phyloP scores from a whole-genome alignment of 78 protist species.

The Dictyostelium brefeldianum region DNA sequence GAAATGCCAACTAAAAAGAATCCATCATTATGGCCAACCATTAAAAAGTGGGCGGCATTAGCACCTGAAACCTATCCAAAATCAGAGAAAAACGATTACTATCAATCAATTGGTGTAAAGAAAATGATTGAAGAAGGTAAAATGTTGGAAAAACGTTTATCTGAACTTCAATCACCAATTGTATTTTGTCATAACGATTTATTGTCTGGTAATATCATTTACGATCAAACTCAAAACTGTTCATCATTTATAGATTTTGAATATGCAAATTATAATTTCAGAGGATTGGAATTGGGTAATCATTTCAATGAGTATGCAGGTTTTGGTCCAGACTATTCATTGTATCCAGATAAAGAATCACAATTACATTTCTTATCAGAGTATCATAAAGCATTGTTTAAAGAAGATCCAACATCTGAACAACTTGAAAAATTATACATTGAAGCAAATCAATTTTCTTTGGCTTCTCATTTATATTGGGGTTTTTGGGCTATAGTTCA shows the following conservation, averaged over 20 bases:
- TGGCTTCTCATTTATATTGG: constrained; percentile 83
- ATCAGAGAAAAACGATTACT: neutral
- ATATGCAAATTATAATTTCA: constrained; percentile 79
- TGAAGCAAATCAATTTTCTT: constrained; percentile 72
- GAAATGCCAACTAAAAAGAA: constrained; percentile 83
- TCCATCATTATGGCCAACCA: constrained; percentile 74
- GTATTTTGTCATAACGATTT: constrained; percentile 86
- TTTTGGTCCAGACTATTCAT: constrained; percentile 75
- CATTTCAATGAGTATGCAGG: constrained; percentile 87
- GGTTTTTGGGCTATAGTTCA: constrained; percentile 87
- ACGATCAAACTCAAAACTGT: constrained; percentile 14
- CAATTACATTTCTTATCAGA: constrained; percentile 52
- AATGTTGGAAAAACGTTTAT: constrained; percentile 29
- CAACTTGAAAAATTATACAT: constrained; percentile 45
- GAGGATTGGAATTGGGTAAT: constrained; percentile 83
- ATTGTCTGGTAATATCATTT: constrained; percentile 73
- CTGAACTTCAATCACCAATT: constrained; percentile 60
- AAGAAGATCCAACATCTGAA: constrained; percentile 62
- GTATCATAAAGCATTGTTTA: constrained; percentile 46
- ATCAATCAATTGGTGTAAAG: constrained; percentile 6
- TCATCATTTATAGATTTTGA: constrained; percentile 86
- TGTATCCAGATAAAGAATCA: constrained; percentile 53
- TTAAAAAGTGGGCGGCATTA: constrained; percentile 62
- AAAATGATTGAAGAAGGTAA: constrained; percentile 64
- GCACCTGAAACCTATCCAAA: constrained; percentile 65